Base-by-base conservation (phyloP, 371 early-diverging fungal genomes). In the Mortierella sp. region DNA sequence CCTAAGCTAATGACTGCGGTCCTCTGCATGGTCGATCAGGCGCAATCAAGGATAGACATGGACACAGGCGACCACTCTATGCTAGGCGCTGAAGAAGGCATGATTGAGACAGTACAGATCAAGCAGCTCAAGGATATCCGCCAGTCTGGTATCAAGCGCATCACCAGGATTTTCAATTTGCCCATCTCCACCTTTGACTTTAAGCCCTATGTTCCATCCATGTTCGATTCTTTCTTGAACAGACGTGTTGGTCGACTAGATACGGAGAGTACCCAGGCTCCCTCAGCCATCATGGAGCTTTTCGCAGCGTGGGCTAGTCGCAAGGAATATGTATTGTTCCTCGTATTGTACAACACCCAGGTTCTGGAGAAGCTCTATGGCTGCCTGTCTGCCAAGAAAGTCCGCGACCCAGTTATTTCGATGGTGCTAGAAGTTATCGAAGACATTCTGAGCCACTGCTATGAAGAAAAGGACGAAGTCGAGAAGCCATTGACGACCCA, bases 201-300 rank as follows among this genome's bases (percentile, higher is more conserved):
- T 77, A 63, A 75, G 8, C 90, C 94, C 2, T 97, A 93, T 74
- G 78, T 96, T 11, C 87, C 89, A 6, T 87, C 89, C 55, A 91
- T 98, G 79, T 97, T 91, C 74, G 72, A 84, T 16, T 79, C 89
- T 0, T 91, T 93, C 58, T 87, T 99, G 39, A 80, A 87, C 20
- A 87, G 93, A 20, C 92, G 96, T 28, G 70, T 99, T n/a, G 83
- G 87, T 24, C 88, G 84, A 9, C 83, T 98, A 32, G 89, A 89
- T 22, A 76, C 81, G 10, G 98, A 98, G 72, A 94, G 94, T 75
- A 93, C 96, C 1, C 97, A 97, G 77, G 89, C 92, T 51, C 88
- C 96, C 1, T 93, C 95, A 1, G 88, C 94, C 0, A 80, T 97
- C 10, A 79, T 97, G 83, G 90, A 91, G 55, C 83, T 99, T 52